phyloP scores from a whole-genome alignment of 805 yeast species.

The Cyberlindnera xishuangbannaensis region DNA sequence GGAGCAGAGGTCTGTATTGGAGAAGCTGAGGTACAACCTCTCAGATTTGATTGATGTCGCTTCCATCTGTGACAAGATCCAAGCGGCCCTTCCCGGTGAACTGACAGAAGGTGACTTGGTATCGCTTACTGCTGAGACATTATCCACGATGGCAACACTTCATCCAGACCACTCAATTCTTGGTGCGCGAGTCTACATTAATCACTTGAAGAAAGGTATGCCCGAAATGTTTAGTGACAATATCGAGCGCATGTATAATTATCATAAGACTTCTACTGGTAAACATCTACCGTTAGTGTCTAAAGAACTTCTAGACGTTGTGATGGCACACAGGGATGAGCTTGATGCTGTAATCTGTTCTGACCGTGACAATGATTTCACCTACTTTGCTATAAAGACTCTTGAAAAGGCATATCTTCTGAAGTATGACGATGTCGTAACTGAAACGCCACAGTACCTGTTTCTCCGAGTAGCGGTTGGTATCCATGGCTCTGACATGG shows the following conservation, averaged over 20 bases:
- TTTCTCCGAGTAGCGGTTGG: conserved; percentile 91
- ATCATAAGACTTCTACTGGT: conserved; percentile 75
- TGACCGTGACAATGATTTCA: conserved; percentile 71
- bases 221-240: conserved; percentile 81
- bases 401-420: conserved; percentile 80
- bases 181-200: conserved; percentile 94
- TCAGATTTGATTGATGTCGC: conserved; percentile 7
- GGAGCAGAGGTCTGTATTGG: conserved; percentile 1
- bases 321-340: conserved; percentile 56
- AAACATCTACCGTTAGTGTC: conserved; percentile 57
- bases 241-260: conserved; percentile 63
- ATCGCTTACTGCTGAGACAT: conserved; percentile 89
- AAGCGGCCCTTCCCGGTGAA: conserved; percentile 7
- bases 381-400: conserved; percentile 91
- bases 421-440: conserved; percentile 54
- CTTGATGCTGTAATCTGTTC: conserved; percentile 69
- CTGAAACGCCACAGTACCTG: conserved; percentile 89
- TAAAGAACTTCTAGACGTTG: conserved; percentile 55
- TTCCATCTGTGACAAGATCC: conserved; percentile 3
- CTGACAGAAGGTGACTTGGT: conserved; percentile 48
- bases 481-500: conserved; percentile 68
- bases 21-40: conserved; percentile 2
- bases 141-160: conserved; percentile 94
- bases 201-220: conserved; percentile 92
- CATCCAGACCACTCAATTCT: conserved; percentile 96